Conservation (phyloP, 345 rosid species). For the Gynandropsis gynandra region DNA sequence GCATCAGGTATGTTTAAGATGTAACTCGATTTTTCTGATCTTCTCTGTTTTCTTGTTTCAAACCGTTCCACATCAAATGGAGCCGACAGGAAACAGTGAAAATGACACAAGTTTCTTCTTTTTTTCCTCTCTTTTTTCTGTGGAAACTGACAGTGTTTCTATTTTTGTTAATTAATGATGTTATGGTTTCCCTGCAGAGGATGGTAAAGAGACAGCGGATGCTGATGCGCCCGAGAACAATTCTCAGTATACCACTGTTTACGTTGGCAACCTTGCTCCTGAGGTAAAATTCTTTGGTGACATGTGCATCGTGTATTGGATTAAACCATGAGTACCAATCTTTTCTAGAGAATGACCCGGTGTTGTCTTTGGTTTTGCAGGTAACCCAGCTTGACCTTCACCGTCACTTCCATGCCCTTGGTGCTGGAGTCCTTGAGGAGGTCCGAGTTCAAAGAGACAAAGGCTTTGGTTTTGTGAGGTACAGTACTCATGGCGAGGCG, state of each 20-base stretch:
- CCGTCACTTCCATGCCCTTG: constrained; percentile 43
- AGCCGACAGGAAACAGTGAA: not conserved
- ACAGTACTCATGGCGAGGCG: constrained; percentile 41
- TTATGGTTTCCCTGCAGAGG: constrained; percentile 18
- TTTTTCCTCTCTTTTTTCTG: too few species aligned
- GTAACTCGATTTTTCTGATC: too few species aligned
- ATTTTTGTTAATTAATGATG: not conserved
- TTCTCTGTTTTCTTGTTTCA: not conserved
- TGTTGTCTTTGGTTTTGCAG: constrained; percentile 12
- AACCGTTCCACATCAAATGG: not conserved
- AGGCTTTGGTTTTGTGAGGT: constrained; percentile 53
- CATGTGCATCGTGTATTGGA: not conserved
- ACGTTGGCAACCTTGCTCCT: constrained; percentile 43
- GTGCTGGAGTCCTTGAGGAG: constrained; percentile 45
- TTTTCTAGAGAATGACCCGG: not conserved
- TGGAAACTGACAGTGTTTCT: too few species aligned
- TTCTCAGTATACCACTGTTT: constrained; percentile 43
- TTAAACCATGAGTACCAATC: not conserved
- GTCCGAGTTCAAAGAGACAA: constrained; percentile 48
- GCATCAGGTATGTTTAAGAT: constrained; percentile 50
- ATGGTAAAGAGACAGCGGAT: constrained; percentile 28
- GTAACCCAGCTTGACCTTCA: constrained; percentile 45
- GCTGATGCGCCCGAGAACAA: constrained; percentile 43
- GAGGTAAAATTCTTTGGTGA: constrained; percentile 27
- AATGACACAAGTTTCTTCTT: too few species aligned